Base-by-base conservation (phyloP, 1,284 basidiomycete species). In the Tilletiaria anomala region DNA sequence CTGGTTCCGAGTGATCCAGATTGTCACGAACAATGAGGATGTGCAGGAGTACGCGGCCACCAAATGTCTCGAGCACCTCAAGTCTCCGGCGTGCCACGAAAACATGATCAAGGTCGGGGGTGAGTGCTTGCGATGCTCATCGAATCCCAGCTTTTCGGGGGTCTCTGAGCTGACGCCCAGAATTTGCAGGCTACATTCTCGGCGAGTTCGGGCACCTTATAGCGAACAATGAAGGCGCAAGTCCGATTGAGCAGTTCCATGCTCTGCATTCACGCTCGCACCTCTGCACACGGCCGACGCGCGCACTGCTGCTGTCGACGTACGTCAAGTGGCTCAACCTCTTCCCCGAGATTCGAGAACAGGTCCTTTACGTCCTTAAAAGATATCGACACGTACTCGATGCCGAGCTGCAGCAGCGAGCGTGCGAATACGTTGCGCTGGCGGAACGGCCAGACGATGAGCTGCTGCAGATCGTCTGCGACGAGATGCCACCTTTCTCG, bases 241-340 rank as follows among this genome's bases (percentile, higher is more conserved):
- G 81, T 53, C 93, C 93, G 6, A 76, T 82, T 48, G 89, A 96
- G 66, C 93, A 97, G 61, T 94, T 97, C 69, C 83, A 87, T 55
- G 74, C 84, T 3, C 71, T 97, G 5, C 91, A 97, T 69, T 80
- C 86, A 4, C 94, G 96, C 66, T 89, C 89, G 20, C 87, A 91
- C 65, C 83, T 87, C 60, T 94, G 91, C 67, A 78, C 85, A 31
- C 86, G 89, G 2, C 73, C 87, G 20, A 97, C 93, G 5, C 78
- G 91, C 21, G 83, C 89, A 0, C 74, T 99, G 34, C 76, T 97
- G 18, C 73, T 99, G 12, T 91, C 91, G 5, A 94, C 93, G 1
- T 99, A 99, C 68, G 81, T 96, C 72, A 99, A 99, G 74, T 93
- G 87, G 91, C 84, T 94, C 50, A 97, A 97, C 67, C 80, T 97